These are phyloP conservation scores for Thalassiosira mediterranea DNA, from an alignment of 352 stramenopile genomes.

Conservation along the genomic window DNA sequence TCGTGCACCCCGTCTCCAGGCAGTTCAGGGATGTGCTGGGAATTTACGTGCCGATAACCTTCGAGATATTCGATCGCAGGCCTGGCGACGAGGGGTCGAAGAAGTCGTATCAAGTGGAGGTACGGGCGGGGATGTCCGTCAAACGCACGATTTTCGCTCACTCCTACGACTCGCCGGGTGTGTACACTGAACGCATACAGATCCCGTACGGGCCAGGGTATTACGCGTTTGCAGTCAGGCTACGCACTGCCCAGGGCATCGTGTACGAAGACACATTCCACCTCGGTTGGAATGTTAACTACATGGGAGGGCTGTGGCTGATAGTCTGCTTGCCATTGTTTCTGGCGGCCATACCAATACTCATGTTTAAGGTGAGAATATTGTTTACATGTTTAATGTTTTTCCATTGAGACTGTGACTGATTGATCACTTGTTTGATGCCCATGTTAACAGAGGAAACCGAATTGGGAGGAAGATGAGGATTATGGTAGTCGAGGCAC, in stretches of 20 bases:
- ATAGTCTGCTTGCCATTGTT: slow-evolving; percentile 63
- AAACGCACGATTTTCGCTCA: slow-evolving; percentile 57
- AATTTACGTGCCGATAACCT: slow-evolving; percentile 76
- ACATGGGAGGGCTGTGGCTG: slow-evolving; percentile 78
- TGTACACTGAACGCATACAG: slow-evolving; percentile 76
- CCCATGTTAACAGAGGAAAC: too few relatives aligned
- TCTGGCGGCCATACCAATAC: slow-evolving; percentile 50
- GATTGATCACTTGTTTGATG: too few relatives aligned
- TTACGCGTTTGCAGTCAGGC: slow-evolving; percentile 62
- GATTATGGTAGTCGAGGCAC: slow-evolving; percentile 42
- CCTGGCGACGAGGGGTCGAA: slow-evolving; percentile 66
- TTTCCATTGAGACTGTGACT: too few relatives aligned
- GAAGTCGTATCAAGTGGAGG: slow-evolving; percentile 66
- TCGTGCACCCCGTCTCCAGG: slow-evolving; percentile 72
- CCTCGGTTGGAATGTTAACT: slow-evolving; percentile 81
- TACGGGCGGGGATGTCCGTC: slow-evolving; percentile 62
- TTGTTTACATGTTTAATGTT: too few relatives aligned
- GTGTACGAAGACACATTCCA: slow-evolving; percentile 81
- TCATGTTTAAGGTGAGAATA: slow-evolving; percentile 50
- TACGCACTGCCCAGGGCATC: slow-evolving; percentile 72
- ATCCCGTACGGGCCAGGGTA: slow-evolving; percentile 73
- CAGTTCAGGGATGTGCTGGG: slow-evolving; percentile 75
- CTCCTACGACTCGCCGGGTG: slow-evolving; percentile 56
- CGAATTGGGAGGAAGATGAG: slow-evolving; percentile 60
- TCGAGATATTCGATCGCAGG: slow-evolving; percentile 80